Base-by-base conservation (phyloP, 257 asterid genomes). In the Solanum paucissectum region DNA sequence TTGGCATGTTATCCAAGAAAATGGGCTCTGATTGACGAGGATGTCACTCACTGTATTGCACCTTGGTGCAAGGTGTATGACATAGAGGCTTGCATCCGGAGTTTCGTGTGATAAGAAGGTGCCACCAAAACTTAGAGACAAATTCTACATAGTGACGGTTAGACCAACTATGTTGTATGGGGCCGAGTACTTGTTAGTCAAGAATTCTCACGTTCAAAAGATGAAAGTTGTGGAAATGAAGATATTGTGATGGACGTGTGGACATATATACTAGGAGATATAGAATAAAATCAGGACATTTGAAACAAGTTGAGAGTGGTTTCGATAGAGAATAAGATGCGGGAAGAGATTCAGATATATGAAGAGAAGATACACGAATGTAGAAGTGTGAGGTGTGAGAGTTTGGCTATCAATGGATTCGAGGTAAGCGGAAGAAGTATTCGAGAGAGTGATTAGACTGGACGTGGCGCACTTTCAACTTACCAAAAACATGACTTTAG, bases 321-420 rank as follows among this genome's bases (percentile, higher is more conserved):
- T 52, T 52, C 23, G 3, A 52, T 16, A 16, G 23, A 16, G 66
- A 21, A 3, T 0, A 20, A 18, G 66, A 58, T 55, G 64, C 25
- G n/a, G n/a, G 64, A 55, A 55, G 68, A 1, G 68, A 58, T 58
- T 58, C 68, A 3, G 2, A 3, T 21, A 58, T 58, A 27, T 58
- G 68, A 58, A 58, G 27, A 58, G 27, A 3, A 58, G 68, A 58
- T 60, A 12, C 6, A 60, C 27, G 6, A 21, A 60, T 60, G 1
- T 1, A 21, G 3, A 1, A 21, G 2, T 60, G 27, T 0, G 5
- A 9, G 27, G 27, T 9, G 12, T 58, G 68, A 21, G 27, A 21
- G 68, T 3, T 60, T 60, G 2, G 12, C 68, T 8, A 4, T 60
- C 3, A 1, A 60, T 21, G 12, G 5, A 7, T 60, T 60, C 12